A percentile compares a stretch with the other conserved stretches of the same genome.
phyloP scores from a whole-genome alignment of 2,329 filamentous ascomycete species.

The Paraphoma chrysanthemicola region DNA sequence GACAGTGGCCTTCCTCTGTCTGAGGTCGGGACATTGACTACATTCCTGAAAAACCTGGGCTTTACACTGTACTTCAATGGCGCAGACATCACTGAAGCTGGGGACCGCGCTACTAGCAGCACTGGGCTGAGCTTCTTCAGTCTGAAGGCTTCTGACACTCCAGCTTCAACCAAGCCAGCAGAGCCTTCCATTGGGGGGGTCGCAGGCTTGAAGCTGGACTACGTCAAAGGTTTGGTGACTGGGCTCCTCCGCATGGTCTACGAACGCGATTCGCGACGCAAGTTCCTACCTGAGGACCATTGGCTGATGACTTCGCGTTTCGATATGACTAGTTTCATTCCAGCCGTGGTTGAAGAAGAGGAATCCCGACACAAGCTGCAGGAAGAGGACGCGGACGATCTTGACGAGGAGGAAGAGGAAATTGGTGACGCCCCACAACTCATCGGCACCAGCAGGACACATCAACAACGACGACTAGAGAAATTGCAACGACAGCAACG shows the following conservation, averaged over 20 bases:
- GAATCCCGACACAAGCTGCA: constrained; percentile 74
- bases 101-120: constrained; percentile 54
- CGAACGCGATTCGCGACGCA: constrained; percentile 87
- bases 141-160: constrained; percentile 23
- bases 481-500: constrained; percentile 69
- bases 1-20: constrained; percentile 72
- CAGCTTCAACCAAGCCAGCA: constrained; percentile 34
- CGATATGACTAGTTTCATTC: constrained; percentile 87
- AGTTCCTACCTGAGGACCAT: constrained; percentile 81
- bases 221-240: constrained; percentile 80
- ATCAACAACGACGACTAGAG: constrained; percentile 69
- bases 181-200: constrained; percentile 64
- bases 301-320: constrained; percentile 93
- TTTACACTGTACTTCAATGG: constrained; percentile 89
- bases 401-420: constrained; percentile 51
- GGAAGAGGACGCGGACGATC: constrained; percentile 66
- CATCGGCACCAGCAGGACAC: constrained; percentile 66
- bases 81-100: constrained; percentile 63
- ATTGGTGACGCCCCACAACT: constrained; percentile 44
- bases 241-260: constrained; percentile 86
- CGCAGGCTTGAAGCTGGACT: constrained; percentile 76
- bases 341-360: constrained; percentile 86
- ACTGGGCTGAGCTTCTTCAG: constrained; percentile 52
- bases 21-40: constrained; percentile 76
- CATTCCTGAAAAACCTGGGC: constrained; percentile 88